These are phyloP conservation scores for Lunasporangiospora selenospora DNA, from an alignment of 192 early-diverging fungal species.

Conservation along the genomic window DNA sequence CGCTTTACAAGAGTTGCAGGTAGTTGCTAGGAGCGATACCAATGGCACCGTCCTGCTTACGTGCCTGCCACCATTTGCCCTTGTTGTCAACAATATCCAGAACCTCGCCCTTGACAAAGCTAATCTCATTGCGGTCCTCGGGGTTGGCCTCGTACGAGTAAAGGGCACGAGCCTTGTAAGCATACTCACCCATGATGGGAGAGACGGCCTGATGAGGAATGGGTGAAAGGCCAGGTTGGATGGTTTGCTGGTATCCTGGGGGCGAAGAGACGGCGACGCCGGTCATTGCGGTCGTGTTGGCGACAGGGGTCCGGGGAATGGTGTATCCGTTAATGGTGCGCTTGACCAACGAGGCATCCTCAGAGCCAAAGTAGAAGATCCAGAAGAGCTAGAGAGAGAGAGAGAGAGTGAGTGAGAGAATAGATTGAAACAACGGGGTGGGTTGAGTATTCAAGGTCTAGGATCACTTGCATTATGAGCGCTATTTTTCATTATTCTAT, in stretches of 20 bases:
- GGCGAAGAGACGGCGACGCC: too few relatives aligned
- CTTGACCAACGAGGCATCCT: constrained; percentile 57
- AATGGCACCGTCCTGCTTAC: constrained; percentile 77
- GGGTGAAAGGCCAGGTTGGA: too few relatives aligned
- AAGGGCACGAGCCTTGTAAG: constrained; percentile 70
- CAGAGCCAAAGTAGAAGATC: constrained; percentile 75
- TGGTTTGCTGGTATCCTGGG: too few relatives aligned
- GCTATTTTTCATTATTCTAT: too few relatives aligned
- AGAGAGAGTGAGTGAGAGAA: too few relatives aligned
- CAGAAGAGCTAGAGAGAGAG: constrained; percentile 60
- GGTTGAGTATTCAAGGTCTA: too few relatives aligned
- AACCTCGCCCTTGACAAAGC: constrained; percentile 85
- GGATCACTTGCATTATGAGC: too few relatives aligned
- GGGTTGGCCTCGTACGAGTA: constrained; percentile 87
- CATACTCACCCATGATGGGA: constrained; percentile 57
- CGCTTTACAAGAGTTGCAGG: constrained; percentile 27
- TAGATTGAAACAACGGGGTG: too few relatives aligned
- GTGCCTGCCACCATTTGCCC: constrained; percentile 99
- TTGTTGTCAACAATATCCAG: constrained; percentile 87
- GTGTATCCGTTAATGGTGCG: constrained; percentile 46
- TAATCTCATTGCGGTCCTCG: constrained; percentile 91
- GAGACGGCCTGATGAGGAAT: too few relatives aligned
- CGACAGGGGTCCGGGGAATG: constrained; percentile 10
- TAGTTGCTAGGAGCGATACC: constrained; percentile 95
- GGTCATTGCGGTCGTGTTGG: neutral